phyloP scores from a whole-genome alignment of 139 green algal genomes.

The Chlamydomonas sphaeroides region DNA sequence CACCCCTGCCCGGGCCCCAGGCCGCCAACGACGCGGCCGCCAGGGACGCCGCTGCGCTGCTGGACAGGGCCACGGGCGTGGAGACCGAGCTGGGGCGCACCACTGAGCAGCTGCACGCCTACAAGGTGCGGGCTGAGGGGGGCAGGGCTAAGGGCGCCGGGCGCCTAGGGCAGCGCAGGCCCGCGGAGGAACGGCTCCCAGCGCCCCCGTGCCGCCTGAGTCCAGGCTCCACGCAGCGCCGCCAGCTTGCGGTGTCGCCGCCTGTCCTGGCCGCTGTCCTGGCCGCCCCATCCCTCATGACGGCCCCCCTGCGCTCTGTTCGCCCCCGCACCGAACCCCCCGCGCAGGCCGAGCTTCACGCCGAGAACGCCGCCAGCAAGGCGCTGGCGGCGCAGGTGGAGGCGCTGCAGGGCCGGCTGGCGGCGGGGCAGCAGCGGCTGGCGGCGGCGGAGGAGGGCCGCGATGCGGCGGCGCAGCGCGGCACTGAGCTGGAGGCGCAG shows the following conservation, averaged over 20 bases:
- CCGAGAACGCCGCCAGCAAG: background rate
- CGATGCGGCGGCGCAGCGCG: background rate
- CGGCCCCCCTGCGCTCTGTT: no score
- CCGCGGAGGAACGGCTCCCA: no score
- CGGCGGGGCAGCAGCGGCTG: background rate
- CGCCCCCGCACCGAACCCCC: background rate
- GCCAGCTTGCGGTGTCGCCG: no score
- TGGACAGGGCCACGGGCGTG: background rate
- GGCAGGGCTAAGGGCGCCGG: no score
- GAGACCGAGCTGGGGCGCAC: slow-evolving; percentile 33
- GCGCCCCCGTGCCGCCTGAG: no score
- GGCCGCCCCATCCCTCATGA: no score
- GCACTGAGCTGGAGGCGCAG: background rate
- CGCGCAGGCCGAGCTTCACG: slow-evolving; percentile 15
- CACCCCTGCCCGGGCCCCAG: background rate
- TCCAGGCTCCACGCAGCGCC: no score
- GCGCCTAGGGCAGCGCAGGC: no score
- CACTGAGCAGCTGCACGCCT: slow-evolving; percentile 24
- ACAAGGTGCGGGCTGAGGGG: background rate
- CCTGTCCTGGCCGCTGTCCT: no score
- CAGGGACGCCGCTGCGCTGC: background rate
- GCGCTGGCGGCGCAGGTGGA: slow-evolving; percentile 29
- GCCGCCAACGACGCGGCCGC: background rate
- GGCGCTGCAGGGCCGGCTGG: slow-evolving; percentile 7
- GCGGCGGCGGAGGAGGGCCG: background rate